phyloP scores from a whole-genome alignment of 2,329 filamentous ascomycete species.

The Monascus ruber region DNA sequence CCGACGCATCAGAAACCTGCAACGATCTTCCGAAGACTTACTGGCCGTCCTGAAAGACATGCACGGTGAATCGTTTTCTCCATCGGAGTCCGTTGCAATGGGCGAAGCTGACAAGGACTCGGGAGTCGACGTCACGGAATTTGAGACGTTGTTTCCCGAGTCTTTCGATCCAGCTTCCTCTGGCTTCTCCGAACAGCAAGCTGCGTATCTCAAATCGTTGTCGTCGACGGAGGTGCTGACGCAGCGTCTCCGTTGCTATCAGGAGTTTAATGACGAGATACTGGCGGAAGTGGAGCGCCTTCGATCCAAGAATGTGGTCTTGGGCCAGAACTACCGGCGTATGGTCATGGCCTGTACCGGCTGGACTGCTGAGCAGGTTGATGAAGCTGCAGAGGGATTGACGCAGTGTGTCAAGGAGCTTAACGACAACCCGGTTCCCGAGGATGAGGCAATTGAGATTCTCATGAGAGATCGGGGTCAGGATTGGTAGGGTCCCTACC shows the following conservation, averaged over 20 bases:
- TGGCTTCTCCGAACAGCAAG: slow-evolving; percentile 30
- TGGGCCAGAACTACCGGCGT: slow-evolving; percentile 77
- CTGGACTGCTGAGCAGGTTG: slow-evolving; percentile 66
- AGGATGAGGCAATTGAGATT: slow-evolving; percentile 34
- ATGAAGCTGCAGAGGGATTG: slow-evolving; percentile 65
- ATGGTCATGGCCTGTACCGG: slow-evolving; percentile 81
- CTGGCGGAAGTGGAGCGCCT: slow-evolving; percentile 58
- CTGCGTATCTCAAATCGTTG: slow-evolving; percentile 38
- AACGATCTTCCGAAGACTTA: slow-evolving; percentile 61
- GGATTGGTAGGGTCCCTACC: slow-evolving; percentile 23
- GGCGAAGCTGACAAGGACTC: slow-evolving; percentile 39
- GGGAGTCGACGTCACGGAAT: slow-evolving; percentile 23
- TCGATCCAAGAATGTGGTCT: slow-evolving; percentile 66
- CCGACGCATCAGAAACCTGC: slow-evolving; percentile 66
- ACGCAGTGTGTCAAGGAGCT: slow-evolving; percentile 68
- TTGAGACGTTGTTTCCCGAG: slow-evolving; percentile 26
- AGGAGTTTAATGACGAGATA: slow-evolving; percentile 55
- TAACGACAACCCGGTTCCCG: slow-evolving; percentile 51
- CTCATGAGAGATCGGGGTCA: slow-evolving; percentile 34
- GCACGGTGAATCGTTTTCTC: slow-evolving; percentile 33
- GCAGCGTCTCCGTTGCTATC: slow-evolving; percentile 59
- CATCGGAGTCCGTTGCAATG: slow-evolving; percentile 34
- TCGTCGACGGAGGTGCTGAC: slow-evolving; percentile 52
- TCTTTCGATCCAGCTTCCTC: slow-evolving; percentile 28
- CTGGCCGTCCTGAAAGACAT: slow-evolving; percentile 42